Evolutionary conservation across 1,284 basidiomycete genomes (phyloP).

Genomic region (Cryptococcus sp.): DNA sequence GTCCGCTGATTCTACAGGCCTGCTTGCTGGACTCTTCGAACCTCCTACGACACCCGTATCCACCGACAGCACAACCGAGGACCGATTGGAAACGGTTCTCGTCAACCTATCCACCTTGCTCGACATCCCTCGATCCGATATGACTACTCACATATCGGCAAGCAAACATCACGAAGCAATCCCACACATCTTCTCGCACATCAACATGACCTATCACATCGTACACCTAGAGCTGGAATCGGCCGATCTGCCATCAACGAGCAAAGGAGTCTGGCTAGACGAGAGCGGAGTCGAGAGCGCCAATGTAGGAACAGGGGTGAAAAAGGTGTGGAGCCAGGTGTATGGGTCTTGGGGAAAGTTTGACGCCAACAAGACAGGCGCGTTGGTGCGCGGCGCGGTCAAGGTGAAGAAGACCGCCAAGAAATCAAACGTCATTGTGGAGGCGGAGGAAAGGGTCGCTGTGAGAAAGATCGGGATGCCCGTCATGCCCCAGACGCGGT

Average conservation of each 20-base stretch:
- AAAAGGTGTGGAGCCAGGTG: conserved; percentile 44
- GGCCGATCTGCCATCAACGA: not conserved
- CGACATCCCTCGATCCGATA: not conserved
- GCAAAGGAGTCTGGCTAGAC: conserved; percentile 27
- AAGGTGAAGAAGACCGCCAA: conserved; percentile 4
- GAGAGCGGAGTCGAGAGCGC: conserved; percentile 25
- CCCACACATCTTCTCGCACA: conserved; percentile 82
- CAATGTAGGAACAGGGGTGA: conserved; percentile 46
- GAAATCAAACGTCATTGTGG: not conserved
- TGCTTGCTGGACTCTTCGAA: conserved; percentile 70
- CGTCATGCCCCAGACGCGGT: conserved; percentile 20
- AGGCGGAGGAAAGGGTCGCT: conserved; percentile 11
- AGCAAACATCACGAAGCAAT: conserved; percentile 48
- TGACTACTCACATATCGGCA: not conserved
- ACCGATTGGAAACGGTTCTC: conserved; percentile 11
- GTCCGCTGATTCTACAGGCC: conserved; percentile 60
- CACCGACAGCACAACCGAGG: not conserved
- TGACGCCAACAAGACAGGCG: conserved; percentile 8
- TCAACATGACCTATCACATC: conserved; percentile 80
- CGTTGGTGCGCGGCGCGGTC: not conserved
- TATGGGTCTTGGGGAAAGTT: conserved; percentile 35
- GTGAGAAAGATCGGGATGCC: conserved; percentile 39
- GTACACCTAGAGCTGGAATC: conserved; percentile 21
- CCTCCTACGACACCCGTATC: conserved; percentile 37
- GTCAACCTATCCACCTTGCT: conserved; percentile 5